Base-by-base conservation (phyloP, 164 flowering plant species). In the Euptelea pleiosperma region DNA sequence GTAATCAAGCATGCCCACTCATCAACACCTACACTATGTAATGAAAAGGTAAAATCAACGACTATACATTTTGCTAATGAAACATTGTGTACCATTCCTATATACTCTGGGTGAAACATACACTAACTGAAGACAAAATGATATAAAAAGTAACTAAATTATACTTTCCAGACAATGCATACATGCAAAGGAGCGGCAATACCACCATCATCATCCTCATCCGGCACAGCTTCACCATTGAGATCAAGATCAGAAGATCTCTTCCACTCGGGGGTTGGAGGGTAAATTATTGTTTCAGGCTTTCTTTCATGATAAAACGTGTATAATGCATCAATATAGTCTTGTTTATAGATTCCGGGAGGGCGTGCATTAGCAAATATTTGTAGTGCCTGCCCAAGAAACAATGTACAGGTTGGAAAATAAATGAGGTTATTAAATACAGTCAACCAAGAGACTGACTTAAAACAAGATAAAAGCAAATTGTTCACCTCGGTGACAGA, bases 221-320 rank as follows among this genome's bases (percentile, higher is more conserved):
- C 97, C 16, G 86, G 86, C 31, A 78, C 60, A 34, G 91, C 96
- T 75, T 85, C 97, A 55, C 97, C 96, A 79, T 94, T 94, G 37
- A 94, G 90, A 79, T 94, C 99, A 69, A 93, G 75, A 22, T 85
- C 98, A 36, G 91, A 79, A 52, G 95, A 76, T 58, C 87, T 81
- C 66, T 94, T 94, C 99, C 99, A 94, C 70, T 94, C 99, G 3
- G 98, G 99, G 55, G 94, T 94, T 48, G 85, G 52, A 6, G 99
- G 99, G 62, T 90, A 91, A 36, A 64, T 61, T 34, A 80, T 67
- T 74, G 68, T 61, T 45, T 89, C 96, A 53, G 96, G 91, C 67
- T 72, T 89, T 36, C 60, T 83, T 70, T 94, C 99, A 74, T 91
- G 99, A 73, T 94, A 94, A 65, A 86, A 94, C 26, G 73, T 26